A percentile compares a stretch with the other conserved stretches of the same genome.
Conservation (phyloP, 2,329 filamentous ascomycete genomes). For the Aspergillus sp. region DNA sequence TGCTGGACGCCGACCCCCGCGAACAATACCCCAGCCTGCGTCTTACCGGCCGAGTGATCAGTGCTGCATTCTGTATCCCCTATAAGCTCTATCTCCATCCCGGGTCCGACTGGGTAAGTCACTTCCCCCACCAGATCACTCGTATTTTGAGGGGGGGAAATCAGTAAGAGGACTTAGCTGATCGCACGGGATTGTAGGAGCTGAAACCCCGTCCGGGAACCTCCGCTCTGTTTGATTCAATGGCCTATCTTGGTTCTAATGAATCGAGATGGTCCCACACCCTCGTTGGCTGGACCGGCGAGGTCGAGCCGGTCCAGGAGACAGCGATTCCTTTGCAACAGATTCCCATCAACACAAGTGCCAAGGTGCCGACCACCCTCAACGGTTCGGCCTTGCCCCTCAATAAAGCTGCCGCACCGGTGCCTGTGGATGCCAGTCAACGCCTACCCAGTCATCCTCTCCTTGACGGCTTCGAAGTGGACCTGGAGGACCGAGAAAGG, state of each 20-base stretch:
- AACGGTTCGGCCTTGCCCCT: constrained; percentile 48
- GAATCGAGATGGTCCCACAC: constrained; percentile 87
- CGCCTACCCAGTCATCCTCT: constrained; percentile 60
- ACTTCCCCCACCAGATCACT: not conserved
- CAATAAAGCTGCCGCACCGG: constrained; percentile 76
- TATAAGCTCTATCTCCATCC: constrained; percentile 58
- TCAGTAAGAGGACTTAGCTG: not conserved
- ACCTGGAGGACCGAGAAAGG: constrained; percentile 66
- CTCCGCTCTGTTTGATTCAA: constrained; percentile 89
- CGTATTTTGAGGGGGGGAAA: not conserved
- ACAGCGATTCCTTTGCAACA: constrained; percentile 33
- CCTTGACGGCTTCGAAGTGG: constrained; percentile 70
- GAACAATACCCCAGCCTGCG: constrained; percentile 58
- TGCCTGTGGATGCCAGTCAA: constrained; percentile 67
- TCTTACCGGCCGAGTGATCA: constrained; percentile 64
- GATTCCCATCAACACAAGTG: constrained; percentile 28
- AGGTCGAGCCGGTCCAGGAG: constrained; percentile 61
- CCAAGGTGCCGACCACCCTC: constrained; percentile 32
- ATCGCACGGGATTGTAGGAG: constrained; percentile 54
- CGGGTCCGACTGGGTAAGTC: constrained; percentile 58
- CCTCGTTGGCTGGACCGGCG: constrained; percentile 92
- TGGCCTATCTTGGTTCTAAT: constrained; percentile 82
- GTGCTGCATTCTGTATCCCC: constrained; percentile 64
- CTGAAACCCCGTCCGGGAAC: constrained; percentile 78
- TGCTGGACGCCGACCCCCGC: constrained; percentile 55